Evolutionary conservation across 2,329 filamentous ascomycete species (phyloP), one percentile per base, ranked within the genome.

Genomic region (Alternaria arbusti): DNA sequence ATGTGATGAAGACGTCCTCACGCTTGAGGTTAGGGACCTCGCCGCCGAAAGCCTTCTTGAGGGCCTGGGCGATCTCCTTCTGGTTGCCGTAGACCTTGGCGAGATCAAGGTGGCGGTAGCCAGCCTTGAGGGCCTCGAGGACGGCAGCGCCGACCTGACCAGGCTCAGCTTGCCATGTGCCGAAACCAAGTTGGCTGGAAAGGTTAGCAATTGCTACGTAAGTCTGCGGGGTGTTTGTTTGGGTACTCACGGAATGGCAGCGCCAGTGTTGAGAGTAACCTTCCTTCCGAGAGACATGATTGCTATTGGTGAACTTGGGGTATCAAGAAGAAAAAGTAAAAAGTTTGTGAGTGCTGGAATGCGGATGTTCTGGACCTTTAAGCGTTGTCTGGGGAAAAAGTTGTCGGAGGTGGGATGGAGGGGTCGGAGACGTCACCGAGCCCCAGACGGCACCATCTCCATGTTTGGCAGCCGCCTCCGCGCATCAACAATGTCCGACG

Each of bases 191-290:
- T 93, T 82, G 74, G 87, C 89, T 68, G 52, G 12, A 5, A 89
- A 88, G 61, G 92, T 63, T 13, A 63, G 60, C 26, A 44, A 20
- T 26, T 26, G 47, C 45, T 55, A 26, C 58, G 90, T 88, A 79
- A 85, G 36, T 17, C 88, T 57, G 90, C 89, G 71, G 85, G 83
- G 69, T 40, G 85, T 83, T 45, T 80, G 32, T 71, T 78, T 91
- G 47, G 84, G 64, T 90, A 91, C 72, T 93, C 80, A 75, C 89
- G 91, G 90, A 68, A 96, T 95, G 81, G 91, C 89, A 79, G 86
- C 90, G 61, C 92, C 91, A 57, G 89, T 90, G 74, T 88, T 86
- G 70, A 88, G 85, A 54, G 82, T 84, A 76, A 83, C 86, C 50
- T 75, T 81, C 69, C 78, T 72, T 57, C 72, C 76, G 60, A 73